Evolutionary conservation across 139 green algal genomes (phyloP), one percentile per base, ranked within the genome.

Genomic region (Closterium sp.): DNA sequence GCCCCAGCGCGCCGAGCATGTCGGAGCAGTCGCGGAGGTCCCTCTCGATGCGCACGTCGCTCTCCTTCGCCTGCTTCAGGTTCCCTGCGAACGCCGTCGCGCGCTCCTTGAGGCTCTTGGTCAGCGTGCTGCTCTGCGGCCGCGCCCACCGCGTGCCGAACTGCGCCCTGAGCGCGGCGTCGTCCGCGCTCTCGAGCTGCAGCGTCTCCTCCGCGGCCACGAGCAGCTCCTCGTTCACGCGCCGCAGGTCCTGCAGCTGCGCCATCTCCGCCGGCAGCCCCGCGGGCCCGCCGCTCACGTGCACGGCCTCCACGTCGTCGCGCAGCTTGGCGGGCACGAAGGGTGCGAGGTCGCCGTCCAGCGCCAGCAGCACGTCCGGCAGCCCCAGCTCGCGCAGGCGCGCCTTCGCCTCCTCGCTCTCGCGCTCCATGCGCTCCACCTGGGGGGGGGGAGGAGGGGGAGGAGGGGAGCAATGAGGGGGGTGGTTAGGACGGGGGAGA

Each of bases 401-500:
- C 10, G 98, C 55, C 83, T 97, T 96, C 16, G 97, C 97, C 0
- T 97, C 96, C 88, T 99, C 97, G 21, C 94, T 97, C 36, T 97
- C 96, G 31, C 85, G 94, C 31, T 96, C 95, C 92, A 99, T 93
- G 89, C 89, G 90, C 34, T 92, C 93, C 32, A 33, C 32, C 69
- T 95, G 36, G 36, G 55, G 55, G 55, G 16, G 55, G 55, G 10
- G 55, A 19, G 55, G 25, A 28, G 55, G 1, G 55, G 4, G 55
- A 28, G 16, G 55, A 28, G 55, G 10, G 12, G 55, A 16, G 55
- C 16, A 28, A 76, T n/a, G 25, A 76, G 12, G 16, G 16, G 16
- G 4, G 25, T 28, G 55, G 16, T n/a, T n/a, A n/a, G n/a, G n/a
- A n/a, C n/a, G n/a, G n/a, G n/a, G n/a, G n/a, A n/a, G 55, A 76